Evolutionary conservation across 495 filamentous ascomycete genomes (phyloP), one percentile per base, ranked within the genome.

Genomic region (Aspergillus sclerotiicarbonarius): DNA sequence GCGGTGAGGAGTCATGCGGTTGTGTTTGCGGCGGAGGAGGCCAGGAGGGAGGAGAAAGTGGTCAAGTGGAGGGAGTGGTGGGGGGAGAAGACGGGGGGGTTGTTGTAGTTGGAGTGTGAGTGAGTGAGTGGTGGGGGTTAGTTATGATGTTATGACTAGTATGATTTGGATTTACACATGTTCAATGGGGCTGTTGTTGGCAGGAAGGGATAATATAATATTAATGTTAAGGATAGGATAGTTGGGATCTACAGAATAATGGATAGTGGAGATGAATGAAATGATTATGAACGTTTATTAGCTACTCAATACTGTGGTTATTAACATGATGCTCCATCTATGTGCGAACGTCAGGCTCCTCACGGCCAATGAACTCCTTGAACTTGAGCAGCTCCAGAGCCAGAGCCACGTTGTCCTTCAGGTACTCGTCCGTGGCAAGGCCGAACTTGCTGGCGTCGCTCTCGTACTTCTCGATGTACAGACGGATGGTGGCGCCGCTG

Each of bases 381-480:
- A 98, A 88, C 77, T 88, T 88, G 68, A 98, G 78, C 51, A 98
- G 79, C 33, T 86, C 83, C 15, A 91, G 84, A 2, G 93, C 90
- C 63, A 96, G 79, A 61, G 86, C 80, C 60, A 98, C 87, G 64
- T 94, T 92, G 50, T 90, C 87, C 80, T 88, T 85, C 57, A 98
- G 81, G 79, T 96, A 98, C n/a, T 92, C 92, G 72, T 98, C 92
- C 8, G 92, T 90, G 71, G 89, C 88, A 64, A 88, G 63, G 46
- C 72, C 80, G 64, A 91, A 95, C 54, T 84, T 91, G 53, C 79
- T 85, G 49, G 80, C 76, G 65, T 98, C 92, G 54, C 75, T 72
- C 73, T 87, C 84, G 75, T 98, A 90, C 78, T 90, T 92, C 84
- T 98, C 94, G 58, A 98, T 86, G 69, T 98, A 98, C 67, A 98